A percentile compares a stretch with the other conserved stretches of the same genome.
Conservation (phyloP, 2,329 filamentous ascomycete species). For the Didymellaceae sp. region DNA sequence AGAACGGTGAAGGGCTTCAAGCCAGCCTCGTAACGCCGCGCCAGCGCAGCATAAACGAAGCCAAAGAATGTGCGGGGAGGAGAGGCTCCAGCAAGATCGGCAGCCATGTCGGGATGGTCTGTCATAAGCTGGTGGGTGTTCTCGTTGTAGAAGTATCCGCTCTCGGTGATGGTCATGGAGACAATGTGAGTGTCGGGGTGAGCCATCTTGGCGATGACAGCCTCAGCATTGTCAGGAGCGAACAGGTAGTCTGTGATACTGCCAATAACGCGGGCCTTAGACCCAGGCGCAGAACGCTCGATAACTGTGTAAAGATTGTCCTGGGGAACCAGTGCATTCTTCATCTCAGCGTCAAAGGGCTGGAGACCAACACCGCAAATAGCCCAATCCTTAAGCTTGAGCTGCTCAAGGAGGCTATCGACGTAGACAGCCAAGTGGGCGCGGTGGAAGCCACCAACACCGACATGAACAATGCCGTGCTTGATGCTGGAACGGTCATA, state of each 20-base stretch:
- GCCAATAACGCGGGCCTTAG: slow-evolving; percentile 32
- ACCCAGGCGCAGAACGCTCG: slow-evolving; percentile 33
- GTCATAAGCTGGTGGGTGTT: slow-evolving; percentile 37
- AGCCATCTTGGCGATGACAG: slow-evolving; percentile 40
- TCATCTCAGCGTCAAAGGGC: slow-evolving; percentile 37
- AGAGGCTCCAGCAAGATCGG: slow-evolving; percentile 29
- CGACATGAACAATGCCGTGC: slow-evolving; percentile 40
- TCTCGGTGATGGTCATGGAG: slow-evolving; percentile 40
- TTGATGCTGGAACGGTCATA: slow-evolving; percentile 34
- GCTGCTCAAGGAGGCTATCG: slow-evolving; percentile 35
- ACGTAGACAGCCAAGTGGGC: slow-evolving; percentile 39
- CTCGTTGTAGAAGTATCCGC: slow-evolving; percentile 41
- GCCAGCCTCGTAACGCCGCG: slow-evolving; percentile 33
- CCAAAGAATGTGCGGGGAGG: slow-evolving; percentile 37
- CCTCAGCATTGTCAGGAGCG: slow-evolving; percentile 36
- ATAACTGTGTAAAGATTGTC: slow-evolving; percentile 40
- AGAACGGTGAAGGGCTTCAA: slow-evolving; percentile 38
- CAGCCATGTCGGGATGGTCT: slow-evolving; percentile 36
- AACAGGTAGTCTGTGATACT: slow-evolving; percentile 40
- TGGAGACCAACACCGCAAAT: slow-evolving; percentile 39
- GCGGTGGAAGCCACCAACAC: slow-evolving; percentile 39
- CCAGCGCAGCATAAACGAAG: slow-evolving; percentile 36
- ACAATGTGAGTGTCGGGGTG: slow-evolving; percentile 40
- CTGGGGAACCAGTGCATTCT: slow-evolving; percentile 31
- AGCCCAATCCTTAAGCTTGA: slow-evolving; percentile 35